phyloP scores from a whole-genome alignment of 345 rosid species.

The Arabis hirsuta region DNA sequence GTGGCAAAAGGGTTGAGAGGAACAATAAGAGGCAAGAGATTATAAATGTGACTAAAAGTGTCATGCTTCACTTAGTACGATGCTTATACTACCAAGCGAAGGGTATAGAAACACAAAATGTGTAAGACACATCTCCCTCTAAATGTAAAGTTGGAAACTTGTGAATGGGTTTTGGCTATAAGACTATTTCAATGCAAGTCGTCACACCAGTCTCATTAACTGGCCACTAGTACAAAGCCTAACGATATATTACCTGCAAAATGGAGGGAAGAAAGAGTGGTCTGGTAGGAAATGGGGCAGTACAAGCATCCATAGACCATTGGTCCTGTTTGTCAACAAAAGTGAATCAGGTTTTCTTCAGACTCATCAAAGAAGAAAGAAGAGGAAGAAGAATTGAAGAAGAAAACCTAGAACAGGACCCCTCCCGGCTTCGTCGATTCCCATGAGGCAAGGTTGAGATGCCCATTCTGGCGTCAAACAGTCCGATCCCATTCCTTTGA shows the following conservation, averaged over 20 bases:
- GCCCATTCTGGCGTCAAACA: slow-evolving; percentile 63
- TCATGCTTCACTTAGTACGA: slow-evolving; percentile 17
- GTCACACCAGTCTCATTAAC: too few species aligned
- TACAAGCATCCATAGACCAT: slow-evolving; percentile 97
- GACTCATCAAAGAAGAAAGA: neutral
- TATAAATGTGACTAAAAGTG: neutral
- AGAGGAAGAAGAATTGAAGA: neutral
- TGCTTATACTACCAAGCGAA: slow-evolving; percentile 14
- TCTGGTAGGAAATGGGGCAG: slow-evolving; percentile 76
- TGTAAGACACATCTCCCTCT: too few species aligned
- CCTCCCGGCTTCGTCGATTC: slow-evolving; percentile 97
- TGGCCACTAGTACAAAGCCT: neutral
- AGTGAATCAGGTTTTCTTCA: slow-evolving; percentile 13
- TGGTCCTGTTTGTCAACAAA: slow-evolving; percentile 62
- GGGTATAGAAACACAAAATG: neutral
- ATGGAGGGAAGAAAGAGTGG: slow-evolving; percentile 73
- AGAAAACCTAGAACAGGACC: slow-evolving; percentile 81
- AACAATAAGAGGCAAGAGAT: neutral
- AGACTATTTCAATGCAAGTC: neutral
- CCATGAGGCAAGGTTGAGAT: slow-evolving; percentile 83
- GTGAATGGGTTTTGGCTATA: slow-evolving; percentile 11
- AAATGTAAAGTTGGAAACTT: neutral
- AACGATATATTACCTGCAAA: slow-evolving; percentile 53
- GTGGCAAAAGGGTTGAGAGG: neutral
- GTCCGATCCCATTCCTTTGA: slow-evolving; percentile 47